Evolutionary conservation across 78 protist genomes (phyloP).

Genomic region (Dictyostelium capitatum): DNA sequence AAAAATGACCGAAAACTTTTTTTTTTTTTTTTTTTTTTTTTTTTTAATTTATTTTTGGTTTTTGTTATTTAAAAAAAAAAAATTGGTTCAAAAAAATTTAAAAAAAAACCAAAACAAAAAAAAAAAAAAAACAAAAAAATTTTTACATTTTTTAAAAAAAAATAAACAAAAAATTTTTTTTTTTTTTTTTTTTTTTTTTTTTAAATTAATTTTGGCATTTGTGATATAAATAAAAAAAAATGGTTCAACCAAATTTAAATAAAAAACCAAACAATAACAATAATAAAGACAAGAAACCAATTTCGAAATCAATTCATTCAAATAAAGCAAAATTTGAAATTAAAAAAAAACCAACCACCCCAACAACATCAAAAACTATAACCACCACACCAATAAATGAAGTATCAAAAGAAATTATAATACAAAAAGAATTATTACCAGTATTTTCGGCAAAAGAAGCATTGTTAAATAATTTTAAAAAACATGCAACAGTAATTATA

Average conservation of each 20-base stretch:
- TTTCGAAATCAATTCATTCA: neutral
- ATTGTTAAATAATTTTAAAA: conserved; percentile 53
- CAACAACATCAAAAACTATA: neutral
- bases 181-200: too few relatives aligned
- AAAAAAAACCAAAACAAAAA: too few relatives aligned
- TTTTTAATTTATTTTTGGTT: too few relatives aligned
- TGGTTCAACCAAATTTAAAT: conserved; percentile 21
- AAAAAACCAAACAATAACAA: neutral
- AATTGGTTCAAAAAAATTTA: too few relatives aligned
- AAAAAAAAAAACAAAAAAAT: too few relatives aligned
- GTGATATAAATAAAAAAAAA: neutral
- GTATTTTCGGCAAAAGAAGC: conserved; percentile 72
- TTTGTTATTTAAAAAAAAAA: too few relatives aligned
- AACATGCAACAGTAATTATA: conserved; percentile 60
- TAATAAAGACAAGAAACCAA: neutral
- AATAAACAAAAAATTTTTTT: too few relatives aligned
- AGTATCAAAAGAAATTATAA: conserved; percentile 30
- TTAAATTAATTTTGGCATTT: too few relatives aligned
- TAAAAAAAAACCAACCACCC: neutral
- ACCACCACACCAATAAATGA: neutral
- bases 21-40: too few relatives aligned
- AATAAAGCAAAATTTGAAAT: conserved; percentile 6
- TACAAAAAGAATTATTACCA: conserved; percentile 62
- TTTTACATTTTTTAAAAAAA: too few relatives aligned
- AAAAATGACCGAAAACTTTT: too few relatives aligned